These are phyloP conservation scores for Flaveria ramosissima DNA, from an alignment of 129 eudicot genomes.

Conservation along the genomic window DNA sequence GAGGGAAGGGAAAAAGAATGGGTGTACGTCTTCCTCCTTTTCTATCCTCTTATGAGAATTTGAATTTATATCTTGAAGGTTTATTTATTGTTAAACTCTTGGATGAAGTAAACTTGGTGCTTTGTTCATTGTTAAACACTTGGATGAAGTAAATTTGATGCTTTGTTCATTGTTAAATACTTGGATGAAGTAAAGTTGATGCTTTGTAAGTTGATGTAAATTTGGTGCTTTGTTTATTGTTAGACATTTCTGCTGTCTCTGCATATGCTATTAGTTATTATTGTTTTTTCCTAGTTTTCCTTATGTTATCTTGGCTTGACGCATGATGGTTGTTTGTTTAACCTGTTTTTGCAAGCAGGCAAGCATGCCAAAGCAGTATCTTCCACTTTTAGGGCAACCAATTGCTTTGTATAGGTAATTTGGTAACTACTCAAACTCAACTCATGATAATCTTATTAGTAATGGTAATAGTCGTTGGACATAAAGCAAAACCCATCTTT, in stretches of 20 bases:
- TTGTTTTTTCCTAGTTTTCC: neutral
- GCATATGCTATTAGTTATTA: conserved; percentile 8
- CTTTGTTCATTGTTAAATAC: no score
- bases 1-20: conserved; percentile 97
- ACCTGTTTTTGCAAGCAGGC: conserved; percentile 58
- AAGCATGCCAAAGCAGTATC: conserved; percentile 99
- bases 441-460: neutral
- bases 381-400: conserved; percentile 96
- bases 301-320: conserved; percentile 15
- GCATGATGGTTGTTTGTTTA: conserved; percentile 16
- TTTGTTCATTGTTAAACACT: no score
- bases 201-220: no score
- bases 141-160: no score
- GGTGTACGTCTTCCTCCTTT: conserved; percentile 56
- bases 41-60: neutral
- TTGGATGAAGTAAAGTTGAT: no score
- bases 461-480: neutral
- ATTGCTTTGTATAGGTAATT: conserved; percentile 92
- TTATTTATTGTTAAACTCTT: no score
- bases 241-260: neutral
- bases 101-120: no score
- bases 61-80: neutral
- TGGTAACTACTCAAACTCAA: conserved; percentile 25
- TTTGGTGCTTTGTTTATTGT: neutral
- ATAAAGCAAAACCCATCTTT: neutral